Percentiles rank a stretch among this genome's conserved stretches.
These are phyloP conservation scores for Arthrobotrys pseudoclavata DNA, from an alignment of 2,329 filamentous ascomycete species.

Conservation along the genomic window DNA sequence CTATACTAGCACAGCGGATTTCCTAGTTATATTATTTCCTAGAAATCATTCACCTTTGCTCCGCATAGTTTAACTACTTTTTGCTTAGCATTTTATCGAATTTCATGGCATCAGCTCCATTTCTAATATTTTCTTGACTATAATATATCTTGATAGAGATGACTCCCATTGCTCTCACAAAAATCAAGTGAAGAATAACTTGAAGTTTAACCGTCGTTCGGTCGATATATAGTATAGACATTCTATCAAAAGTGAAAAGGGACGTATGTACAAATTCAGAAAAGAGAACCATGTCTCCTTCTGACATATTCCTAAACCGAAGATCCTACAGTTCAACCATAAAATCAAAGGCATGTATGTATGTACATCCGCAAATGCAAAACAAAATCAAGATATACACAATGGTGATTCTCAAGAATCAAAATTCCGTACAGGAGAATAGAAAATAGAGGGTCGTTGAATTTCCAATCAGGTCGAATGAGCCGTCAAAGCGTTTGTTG, in stretches of 20 bases:
- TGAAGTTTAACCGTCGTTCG: not conserved
- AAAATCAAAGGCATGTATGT: conserved; percentile 25
- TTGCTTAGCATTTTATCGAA: too few relatives aligned
- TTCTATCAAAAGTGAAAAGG: conserved; percentile 9
- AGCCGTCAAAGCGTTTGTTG: conserved; percentile 24
- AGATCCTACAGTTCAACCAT: conserved; percentile 1
- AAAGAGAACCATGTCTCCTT: not conserved
- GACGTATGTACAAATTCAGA: conserved; percentile 26
- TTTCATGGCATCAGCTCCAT: too few relatives aligned
- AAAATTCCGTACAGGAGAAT: conserved; percentile 27
- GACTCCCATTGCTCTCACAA: too few relatives aligned
- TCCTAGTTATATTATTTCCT: too few relatives aligned
- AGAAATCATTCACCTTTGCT: too few relatives aligned
- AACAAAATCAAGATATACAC: conserved; percentile 3
- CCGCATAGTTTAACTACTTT: too few relatives aligned
- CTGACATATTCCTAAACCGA: not conserved
- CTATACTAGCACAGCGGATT: too few relatives aligned
- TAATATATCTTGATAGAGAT: too few relatives aligned
- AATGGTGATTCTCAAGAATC: conserved; percentile 1
- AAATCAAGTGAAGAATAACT: too few relatives aligned
- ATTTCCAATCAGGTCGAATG: conserved; percentile 14
- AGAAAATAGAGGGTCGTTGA: not conserved
- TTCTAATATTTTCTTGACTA: too few relatives aligned
- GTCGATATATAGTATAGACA: conserved; percentile 7
- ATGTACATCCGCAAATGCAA: conserved; percentile 38